Conservation (phyloP, 2,329 filamentous ascomycete species). For the Colletotrichum sp. region DNA sequence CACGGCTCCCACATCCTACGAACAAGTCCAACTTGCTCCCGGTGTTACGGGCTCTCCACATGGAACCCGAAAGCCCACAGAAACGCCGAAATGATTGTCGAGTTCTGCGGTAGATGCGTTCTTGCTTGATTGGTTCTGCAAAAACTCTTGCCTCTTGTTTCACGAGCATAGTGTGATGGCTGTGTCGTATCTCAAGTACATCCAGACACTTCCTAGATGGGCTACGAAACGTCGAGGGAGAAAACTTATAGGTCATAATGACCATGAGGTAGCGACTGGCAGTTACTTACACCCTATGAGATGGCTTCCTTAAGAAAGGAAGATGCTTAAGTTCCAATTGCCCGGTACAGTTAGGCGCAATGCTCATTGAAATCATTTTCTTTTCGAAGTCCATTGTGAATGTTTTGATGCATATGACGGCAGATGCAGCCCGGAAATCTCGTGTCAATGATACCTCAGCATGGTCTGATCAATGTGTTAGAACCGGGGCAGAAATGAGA, state of each 20-base stretch:
- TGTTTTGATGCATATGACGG: background rate
- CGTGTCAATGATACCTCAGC: background rate
- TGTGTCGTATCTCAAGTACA: background rate
- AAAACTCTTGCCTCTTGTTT: background rate
- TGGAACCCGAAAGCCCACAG: background rate
- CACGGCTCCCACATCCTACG: background rate
- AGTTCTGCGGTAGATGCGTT: background rate
- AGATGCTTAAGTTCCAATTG: background rate
- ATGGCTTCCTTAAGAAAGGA: background rate
- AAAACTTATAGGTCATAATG: background rate
- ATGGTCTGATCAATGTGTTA: background rate
- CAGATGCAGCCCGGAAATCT: background rate
- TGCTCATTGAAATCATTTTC: background rate
- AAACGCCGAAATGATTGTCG: background rate
- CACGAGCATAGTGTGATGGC: background rate
- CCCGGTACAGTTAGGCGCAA: background rate
- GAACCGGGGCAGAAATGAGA: background rate
- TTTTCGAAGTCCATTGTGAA: background rate
- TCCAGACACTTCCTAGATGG: background rate
- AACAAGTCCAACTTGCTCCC: background rate
- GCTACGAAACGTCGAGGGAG: background rate
- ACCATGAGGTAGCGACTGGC: background rate
- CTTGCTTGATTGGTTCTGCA: background rate
- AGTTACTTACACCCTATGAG: background rate
- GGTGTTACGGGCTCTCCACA: background rate